Conservation (phyloP, 1,284 basidiomycete species). For the Pseudozyma tsukubaensis region DNA sequence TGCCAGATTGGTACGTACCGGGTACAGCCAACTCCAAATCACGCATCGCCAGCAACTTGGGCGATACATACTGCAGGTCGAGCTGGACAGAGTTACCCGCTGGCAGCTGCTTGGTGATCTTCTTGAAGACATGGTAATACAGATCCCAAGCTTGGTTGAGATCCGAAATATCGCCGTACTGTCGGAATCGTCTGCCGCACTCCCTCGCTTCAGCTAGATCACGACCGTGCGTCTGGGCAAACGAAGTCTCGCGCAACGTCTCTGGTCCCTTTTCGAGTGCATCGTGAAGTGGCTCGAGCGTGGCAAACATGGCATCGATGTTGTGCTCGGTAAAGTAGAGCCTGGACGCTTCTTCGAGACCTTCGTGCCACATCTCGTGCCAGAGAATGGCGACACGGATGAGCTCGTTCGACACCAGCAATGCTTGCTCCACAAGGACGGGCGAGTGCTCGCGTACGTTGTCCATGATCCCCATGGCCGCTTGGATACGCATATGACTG, state of each 20-base stretch:
- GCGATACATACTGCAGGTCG: conserved; percentile 97
- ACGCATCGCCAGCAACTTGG: conserved; percentile 86
- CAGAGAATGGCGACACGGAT: conserved; percentile 98
- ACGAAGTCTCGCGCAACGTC: conserved; percentile 94
- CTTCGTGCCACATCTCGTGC: conserved; percentile 99
- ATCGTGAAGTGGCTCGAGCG: conserved; percentile 92
- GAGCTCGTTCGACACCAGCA: conserved; percentile 91
- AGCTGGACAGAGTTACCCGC: conserved; percentile 81
- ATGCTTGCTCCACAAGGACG: conserved; percentile 88
- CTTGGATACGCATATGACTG: conserved; percentile 82
- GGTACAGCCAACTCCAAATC: conserved; percentile 95
- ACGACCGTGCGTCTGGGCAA: conserved; percentile 91
- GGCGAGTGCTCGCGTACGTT: conserved; percentile 93
- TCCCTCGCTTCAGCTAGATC: conserved; percentile 95
- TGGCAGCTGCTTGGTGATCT: conserved; percentile 93
- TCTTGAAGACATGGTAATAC: conserved; percentile 95
- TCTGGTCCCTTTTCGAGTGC: conserved; percentile 95
- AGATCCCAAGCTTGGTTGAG: conserved; percentile 99
- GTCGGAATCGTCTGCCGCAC: conserved; percentile 86
- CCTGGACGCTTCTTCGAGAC: conserved; percentile 95
- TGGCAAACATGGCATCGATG: conserved; percentile 97
- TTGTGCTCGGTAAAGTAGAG: conserved; percentile 98
- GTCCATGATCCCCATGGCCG: conserved; percentile 89
- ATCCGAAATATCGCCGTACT: conserved; percentile 85
- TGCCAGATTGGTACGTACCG: conserved; percentile 93